A percentile compares a stretch with the other conserved stretches of the same genome.
Evolutionary conservation across 1,284 basidiomycete genomes (phyloP).

Genomic region (Trichosporon sp.): DNA sequence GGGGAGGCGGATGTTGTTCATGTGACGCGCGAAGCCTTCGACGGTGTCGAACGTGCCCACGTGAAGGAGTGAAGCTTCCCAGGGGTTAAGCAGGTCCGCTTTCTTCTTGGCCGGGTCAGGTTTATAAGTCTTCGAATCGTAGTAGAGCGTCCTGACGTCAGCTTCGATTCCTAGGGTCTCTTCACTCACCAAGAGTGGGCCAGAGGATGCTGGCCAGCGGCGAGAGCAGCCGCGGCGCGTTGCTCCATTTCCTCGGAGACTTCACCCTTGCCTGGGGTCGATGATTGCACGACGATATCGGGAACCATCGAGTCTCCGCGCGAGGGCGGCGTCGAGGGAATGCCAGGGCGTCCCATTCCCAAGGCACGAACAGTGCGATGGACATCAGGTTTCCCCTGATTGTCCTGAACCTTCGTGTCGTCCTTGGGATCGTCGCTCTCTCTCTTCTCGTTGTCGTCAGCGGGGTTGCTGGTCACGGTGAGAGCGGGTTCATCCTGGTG

Average conservation of each 20-base stretch:
- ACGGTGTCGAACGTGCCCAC: constrained; percentile 79
- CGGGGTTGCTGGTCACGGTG: not conserved
- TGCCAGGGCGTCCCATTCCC: not conserved
- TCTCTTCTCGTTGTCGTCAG: not conserved
- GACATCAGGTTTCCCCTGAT: not conserved
- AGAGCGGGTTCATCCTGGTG: not conserved
- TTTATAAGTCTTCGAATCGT: constrained; percentile 76
- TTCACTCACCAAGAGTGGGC: constrained; percentile 73
- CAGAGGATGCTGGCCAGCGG: constrained; percentile 68
- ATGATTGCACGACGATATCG: constrained; percentile 16
- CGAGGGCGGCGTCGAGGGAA: not conserved
- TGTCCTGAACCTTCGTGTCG: constrained; percentile 5
- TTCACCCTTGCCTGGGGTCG: constrained; percentile 9
- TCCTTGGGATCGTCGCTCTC: not conserved
- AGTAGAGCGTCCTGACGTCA: constrained; percentile 74
- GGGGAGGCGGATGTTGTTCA: constrained; percentile 91
- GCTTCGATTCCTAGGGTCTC: not conserved
- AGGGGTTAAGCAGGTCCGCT: constrained; percentile 38
- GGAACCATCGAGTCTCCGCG: not conserved
- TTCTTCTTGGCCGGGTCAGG: constrained; percentile 58
- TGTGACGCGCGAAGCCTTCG: constrained; percentile 88
- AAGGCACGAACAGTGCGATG: constrained; percentile 2
- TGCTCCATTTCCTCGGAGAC: not conserved
- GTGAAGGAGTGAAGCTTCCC: constrained; percentile 71
- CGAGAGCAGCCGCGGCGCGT: not conserved